These are phyloP conservation scores for Acacia crassicarpa DNA, from an alignment of 306 rosid genomes.

Conservation along the genomic window DNA sequence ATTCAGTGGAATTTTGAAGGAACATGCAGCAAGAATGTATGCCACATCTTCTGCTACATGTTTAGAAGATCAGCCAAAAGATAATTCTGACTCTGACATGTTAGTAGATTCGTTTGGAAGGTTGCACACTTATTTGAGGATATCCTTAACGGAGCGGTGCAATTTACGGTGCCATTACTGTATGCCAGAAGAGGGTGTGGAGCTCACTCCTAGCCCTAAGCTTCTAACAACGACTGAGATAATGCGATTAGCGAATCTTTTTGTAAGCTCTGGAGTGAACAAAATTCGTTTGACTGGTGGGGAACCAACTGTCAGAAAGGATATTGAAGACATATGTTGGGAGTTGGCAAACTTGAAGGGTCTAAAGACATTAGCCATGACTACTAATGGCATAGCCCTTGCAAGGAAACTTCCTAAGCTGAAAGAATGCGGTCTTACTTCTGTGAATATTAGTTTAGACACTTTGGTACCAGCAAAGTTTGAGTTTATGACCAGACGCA, in stretches of 20 bases:
- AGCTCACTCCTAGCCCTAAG: slow-evolving; percentile 68
- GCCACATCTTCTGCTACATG: slow-evolving; percentile 53
- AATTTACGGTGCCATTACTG: slow-evolving; percentile 90
- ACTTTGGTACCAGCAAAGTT: slow-evolving; percentile 86
- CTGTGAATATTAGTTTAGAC: slow-evolving; percentile 85
- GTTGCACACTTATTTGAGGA: slow-evolving; percentile 86
- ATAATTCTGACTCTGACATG: slow-evolving; percentile 68
- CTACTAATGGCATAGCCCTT: slow-evolving; percentile 79
- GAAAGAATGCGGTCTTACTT: slow-evolving; percentile 76
- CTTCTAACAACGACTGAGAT: slow-evolving; percentile 67
- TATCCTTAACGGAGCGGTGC: slow-evolving; percentile 92
- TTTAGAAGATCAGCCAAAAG: slow-evolving; percentile 47
- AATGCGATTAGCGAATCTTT: slow-evolving; percentile 65
- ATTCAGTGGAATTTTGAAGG: slow-evolving; percentile 31
- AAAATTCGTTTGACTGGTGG: slow-evolving; percentile 94
- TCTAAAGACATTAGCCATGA: slow-evolving; percentile 65
- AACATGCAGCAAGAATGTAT: slow-evolving; percentile 39
- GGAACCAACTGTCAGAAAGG: slow-evolving; percentile 91
- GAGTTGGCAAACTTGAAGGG: slow-evolving; percentile 76
- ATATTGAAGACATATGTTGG: slow-evolving; percentile 79
- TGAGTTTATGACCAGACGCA: slow-evolving; percentile 91
- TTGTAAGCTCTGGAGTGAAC: slow-evolving; percentile 75
- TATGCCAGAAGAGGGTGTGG: slow-evolving; percentile 92
- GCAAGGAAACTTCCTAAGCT: slow-evolving; percentile 75
- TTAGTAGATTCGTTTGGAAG: slow-evolving; percentile 94